A percentile compares a stretch with the other conserved stretches of the same genome.
Conservation (phyloP, 116 monocot genomes). For the Posidonia oceanica region DNA sequence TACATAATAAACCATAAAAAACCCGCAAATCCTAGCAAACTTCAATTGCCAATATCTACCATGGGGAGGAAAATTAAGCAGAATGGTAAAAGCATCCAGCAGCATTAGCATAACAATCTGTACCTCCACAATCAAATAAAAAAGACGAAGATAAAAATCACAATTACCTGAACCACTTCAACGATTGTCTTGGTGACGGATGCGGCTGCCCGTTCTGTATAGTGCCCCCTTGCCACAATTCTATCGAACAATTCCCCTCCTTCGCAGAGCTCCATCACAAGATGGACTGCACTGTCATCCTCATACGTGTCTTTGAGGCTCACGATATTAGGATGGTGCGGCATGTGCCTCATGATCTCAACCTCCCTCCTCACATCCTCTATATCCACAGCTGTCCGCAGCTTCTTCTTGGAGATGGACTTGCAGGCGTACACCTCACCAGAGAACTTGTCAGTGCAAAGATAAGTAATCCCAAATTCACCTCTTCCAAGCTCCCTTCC, state of each 20-base stretch:
- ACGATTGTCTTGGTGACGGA: slow-evolving; percentile 61
- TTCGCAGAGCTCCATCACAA: slow-evolving; percentile 88
- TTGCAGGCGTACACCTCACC: slow-evolving; percentile 60
- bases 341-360: slow-evolving; percentile 70
- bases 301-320: slow-evolving; percentile 63
- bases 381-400: slow-evolving; percentile 63
- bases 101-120: neutral
- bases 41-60: too few relatives aligned
- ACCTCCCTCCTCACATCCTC: slow-evolving; percentile 82
- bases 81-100: neutral
- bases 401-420: slow-evolving; percentile 90
- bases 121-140: slow-evolving; percentile 1
- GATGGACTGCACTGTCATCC: slow-evolving; percentile 61
- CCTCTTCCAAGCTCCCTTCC: slow-evolving; percentile 72
- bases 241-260: slow-evolving; percentile 85
- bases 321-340: slow-evolving; percentile 53
- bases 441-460: slow-evolving; percentile 39
- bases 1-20: too few relatives aligned
- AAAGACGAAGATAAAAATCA: neutral
- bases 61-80: too few relatives aligned
- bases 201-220: slow-evolving; percentile 68
- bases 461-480: slow-evolving; percentile 76
- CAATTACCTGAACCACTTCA: slow-evolving; percentile 70
- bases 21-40: too few relatives aligned
- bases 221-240: slow-evolving; percentile 70